Percentiles rank a stretch among this genome's conserved stretches.
Evolutionary conservation across 306 rosid species (phyloP).

Genomic region (Acacia melanoxylon): DNA sequence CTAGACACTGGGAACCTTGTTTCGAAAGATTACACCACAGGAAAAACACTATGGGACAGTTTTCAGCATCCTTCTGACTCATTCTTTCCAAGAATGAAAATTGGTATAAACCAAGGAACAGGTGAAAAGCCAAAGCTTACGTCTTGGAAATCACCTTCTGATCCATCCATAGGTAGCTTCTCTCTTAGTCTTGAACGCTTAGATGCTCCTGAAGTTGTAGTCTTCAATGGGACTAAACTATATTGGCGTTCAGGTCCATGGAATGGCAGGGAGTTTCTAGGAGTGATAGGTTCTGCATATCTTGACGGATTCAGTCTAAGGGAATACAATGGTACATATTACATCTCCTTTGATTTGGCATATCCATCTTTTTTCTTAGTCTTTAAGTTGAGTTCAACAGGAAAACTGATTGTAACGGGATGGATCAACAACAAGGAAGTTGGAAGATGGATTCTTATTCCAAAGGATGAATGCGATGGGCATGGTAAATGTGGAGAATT

Average conservation of each 20-base stretch:
- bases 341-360: neutral
- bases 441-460: neutral
- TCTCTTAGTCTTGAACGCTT: neutral
- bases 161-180: neutral
- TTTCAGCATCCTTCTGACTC: neutral
- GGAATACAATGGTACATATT: neutral
- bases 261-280: conserved; percentile 16
- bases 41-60: neutral
- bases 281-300: neutral
- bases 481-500: neutral
- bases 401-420: neutral
- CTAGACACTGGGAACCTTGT: neutral
- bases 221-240: neutral
- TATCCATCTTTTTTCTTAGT: neutral
- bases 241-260: conserved; percentile 30
- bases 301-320: neutral
- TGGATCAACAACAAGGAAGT: neutral
- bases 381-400: neutral
- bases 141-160: neutral
- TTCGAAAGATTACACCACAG: neutral
- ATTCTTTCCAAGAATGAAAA: neutral
- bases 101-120: neutral
- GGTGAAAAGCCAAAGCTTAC: neutral
- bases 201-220: neutral
- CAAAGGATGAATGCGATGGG: neutral